Evolutionary conservation across 2,329 filamentous ascomycete species (phyloP).

Genomic region (Talaromyces verruculosus): DNA sequence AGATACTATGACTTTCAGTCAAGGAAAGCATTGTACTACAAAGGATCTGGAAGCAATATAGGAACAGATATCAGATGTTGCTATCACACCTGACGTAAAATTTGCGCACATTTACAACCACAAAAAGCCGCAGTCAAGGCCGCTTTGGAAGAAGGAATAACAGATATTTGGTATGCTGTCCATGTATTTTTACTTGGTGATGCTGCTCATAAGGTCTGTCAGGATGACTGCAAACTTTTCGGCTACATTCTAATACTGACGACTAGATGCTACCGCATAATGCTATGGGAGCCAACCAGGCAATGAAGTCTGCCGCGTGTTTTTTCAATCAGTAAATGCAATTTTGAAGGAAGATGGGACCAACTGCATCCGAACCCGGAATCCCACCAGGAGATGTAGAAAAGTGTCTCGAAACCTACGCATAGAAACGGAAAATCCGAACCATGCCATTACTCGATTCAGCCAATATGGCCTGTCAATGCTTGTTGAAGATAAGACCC

Average conservation of each 20-base stretch:
- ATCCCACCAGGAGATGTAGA: neutral
- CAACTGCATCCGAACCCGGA: neutral
- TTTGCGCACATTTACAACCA: constrained; percentile 8
- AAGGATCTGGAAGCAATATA: neutral
- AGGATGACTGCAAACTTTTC: neutral
- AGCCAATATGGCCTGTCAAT: constrained; percentile 4
- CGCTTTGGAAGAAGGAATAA: constrained; percentile 1
- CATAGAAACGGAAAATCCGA: neutral
- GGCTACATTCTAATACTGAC: neutral
- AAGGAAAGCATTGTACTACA: neutral
- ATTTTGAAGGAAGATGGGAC: neutral
- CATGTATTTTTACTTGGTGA: neutral
- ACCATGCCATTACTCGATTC: neutral
- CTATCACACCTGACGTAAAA: neutral
- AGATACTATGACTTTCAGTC: neutral
- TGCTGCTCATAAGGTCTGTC: constrained; percentile 4
- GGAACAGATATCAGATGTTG: neutral
- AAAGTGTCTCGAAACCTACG: neutral
- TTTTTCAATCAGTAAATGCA: neutral
- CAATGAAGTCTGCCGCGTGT: constrained; percentile 11
- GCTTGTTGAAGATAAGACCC: neutral
- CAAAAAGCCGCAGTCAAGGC: constrained; percentile 14
- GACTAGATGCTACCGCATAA: constrained; percentile 10
- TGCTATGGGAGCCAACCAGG: constrained; percentile 13
- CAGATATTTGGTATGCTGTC: neutral